These are phyloP conservation scores for Citrullus mucosospermus DNA, from an alignment of 306 rosid genomes.

Conservation along the genomic window DNA sequence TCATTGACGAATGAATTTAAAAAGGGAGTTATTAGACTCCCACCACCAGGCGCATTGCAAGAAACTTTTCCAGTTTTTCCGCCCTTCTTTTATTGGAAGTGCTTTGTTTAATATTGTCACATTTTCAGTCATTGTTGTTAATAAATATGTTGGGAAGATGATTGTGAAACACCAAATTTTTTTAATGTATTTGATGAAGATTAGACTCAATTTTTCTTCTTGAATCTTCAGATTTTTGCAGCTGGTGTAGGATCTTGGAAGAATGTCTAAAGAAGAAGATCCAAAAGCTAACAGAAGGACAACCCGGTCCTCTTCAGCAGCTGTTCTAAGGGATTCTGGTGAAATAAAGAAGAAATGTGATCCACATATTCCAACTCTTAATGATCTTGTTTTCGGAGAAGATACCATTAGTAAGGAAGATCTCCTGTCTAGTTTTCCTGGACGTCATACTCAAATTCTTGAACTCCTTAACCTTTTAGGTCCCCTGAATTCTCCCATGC, in stretches of 20 bases:
- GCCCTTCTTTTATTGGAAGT: not conserved
- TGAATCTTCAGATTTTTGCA: not conserved
- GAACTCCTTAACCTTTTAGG: slow-evolving; percentile 61
- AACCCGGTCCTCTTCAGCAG: slow-evolving; percentile 42
- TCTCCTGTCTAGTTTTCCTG: slow-evolving; percentile 48
- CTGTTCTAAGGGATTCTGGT: slow-evolving; percentile 22
- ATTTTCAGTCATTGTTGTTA: not conserved
- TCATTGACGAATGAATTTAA: no score
- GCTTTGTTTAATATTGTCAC: not conserved
- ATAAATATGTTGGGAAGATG: not conserved
- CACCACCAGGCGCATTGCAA: no score
- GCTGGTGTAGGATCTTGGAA: slow-evolving; percentile 4
- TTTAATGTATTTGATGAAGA: not conserved
- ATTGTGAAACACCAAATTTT: not conserved
- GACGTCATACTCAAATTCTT: slow-evolving; percentile 48
- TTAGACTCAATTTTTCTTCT: not conserved
- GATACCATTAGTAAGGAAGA: slow-evolving; percentile 47
- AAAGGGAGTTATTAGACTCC: no score
- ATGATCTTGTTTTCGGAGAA: slow-evolving; percentile 68
- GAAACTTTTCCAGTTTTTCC: no score
- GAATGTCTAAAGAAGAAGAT: slow-evolving; percentile 45
- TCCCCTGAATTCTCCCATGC: slow-evolving; percentile 58
- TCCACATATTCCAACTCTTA: slow-evolving; percentile 24
- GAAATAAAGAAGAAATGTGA: slow-evolving; percentile 24
- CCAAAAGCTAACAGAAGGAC: slow-evolving; percentile 41